These are phyloP conservation scores for Santalum album DNA, from an alignment of 164 flowering plant genomes.

Conservation along the genomic window DNA sequence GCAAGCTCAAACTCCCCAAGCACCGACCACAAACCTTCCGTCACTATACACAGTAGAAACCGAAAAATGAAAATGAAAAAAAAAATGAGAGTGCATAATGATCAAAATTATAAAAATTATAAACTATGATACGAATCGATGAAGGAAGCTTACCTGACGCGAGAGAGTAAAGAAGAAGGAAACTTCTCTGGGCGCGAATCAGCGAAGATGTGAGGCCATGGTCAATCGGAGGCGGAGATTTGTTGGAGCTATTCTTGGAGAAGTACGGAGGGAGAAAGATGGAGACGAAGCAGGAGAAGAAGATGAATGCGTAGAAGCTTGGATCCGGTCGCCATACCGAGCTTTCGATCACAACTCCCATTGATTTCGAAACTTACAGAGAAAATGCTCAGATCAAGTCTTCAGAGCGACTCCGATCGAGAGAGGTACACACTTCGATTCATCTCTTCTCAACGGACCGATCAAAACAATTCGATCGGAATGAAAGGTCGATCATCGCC, in stretches of 20 bases:
- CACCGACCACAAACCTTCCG: slow-evolving; percentile 72
- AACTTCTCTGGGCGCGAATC: slow-evolving; percentile 49
- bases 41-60: slow-evolving; percentile 26
- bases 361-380: slow-evolving; percentile 8
- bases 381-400: slow-evolving; percentile 10
- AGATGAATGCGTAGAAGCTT: slow-evolving; percentile 35
- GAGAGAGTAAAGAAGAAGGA: slow-evolving; percentile 50
- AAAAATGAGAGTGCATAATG: neutral
- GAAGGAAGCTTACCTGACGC: slow-evolving; percentile 48
- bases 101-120: too few species aligned
- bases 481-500: too few species aligned
- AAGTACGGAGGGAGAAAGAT: slow-evolving; percentile 37
- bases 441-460: too few species aligned
- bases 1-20: slow-evolving; percentile 73
- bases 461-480: too few species aligned
- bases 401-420: slow-evolving; percentile 3
- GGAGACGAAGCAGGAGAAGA: slow-evolving; percentile 44
- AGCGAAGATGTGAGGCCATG: slow-evolving; percentile 27
- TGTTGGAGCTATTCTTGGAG: slow-evolving; percentile 18
- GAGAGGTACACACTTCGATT: neutral
- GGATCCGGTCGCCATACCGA: slow-evolving; percentile 66
- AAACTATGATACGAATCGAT: too few species aligned
- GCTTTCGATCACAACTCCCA: slow-evolving; percentile 74
- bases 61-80: neutral
- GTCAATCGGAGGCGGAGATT: slow-evolving; percentile 30